These are phyloP conservation scores for Stygiomarasmius scandens DNA, from an alignment of 1,284 basidiomycete genomes.

Conservation along the genomic window DNA sequence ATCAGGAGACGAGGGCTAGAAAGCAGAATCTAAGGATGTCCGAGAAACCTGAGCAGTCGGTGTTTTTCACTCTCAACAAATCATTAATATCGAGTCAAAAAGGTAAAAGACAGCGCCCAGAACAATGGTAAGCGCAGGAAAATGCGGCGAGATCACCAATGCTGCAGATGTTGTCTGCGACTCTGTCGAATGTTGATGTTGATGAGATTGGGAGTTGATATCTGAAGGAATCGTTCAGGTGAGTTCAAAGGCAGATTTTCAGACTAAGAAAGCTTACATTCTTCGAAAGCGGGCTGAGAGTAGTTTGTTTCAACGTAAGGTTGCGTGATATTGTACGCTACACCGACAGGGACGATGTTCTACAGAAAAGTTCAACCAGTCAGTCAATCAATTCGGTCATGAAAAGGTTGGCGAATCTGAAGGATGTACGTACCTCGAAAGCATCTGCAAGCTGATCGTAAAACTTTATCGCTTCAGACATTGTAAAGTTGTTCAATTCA, in stretches of 20 bases:
- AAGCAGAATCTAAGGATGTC: too few species aligned
- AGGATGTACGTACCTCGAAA: constrained; percentile 35
- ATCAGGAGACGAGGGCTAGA: too few species aligned
- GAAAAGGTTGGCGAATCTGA: not conserved
- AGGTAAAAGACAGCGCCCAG: too few species aligned
- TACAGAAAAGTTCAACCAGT: constrained; percentile 21
- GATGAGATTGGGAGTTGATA: too few species aligned
- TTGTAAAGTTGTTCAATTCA: constrained; percentile 29
- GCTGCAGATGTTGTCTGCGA: too few species aligned
- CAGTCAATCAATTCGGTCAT: not conserved
- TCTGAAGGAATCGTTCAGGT: too few species aligned
- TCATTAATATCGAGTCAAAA: too few species aligned
- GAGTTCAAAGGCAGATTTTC: too few species aligned
- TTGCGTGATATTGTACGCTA: constrained; percentile 46
- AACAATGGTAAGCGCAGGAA: not conserved
- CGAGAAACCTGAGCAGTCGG: too few species aligned
- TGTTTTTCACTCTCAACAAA: too few species aligned
- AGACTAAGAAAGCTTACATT: constrained; percentile 48
- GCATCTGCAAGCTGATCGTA: constrained; percentile 35
- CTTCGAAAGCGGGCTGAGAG: constrained; percentile 41
- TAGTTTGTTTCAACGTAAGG: constrained; percentile 50
- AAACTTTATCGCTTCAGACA: constrained; percentile 25
- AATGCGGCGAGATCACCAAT: not conserved
- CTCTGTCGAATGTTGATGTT: too few species aligned
- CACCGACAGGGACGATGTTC: constrained; percentile 51